Percentiles rank a stretch among this genome's conserved stretches.
Evolutionary conservation across 495 filamentous ascomycete species (phyloP).

Genomic region (Neurospora hispaniola): DNA sequence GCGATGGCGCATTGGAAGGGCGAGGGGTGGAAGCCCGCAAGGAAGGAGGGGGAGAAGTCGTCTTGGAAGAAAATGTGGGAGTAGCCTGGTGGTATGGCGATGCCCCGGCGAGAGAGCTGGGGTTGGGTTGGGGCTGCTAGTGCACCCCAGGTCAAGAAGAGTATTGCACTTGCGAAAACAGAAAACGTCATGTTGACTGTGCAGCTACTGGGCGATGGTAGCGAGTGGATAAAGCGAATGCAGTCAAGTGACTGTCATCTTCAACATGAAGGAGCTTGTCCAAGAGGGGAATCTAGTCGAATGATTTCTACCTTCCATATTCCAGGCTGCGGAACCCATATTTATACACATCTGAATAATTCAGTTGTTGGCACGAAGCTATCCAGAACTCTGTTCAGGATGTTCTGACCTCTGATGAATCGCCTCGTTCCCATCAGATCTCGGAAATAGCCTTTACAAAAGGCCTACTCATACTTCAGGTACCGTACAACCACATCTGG

Average conservation of each 20-base stretch:
- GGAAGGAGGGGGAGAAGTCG: conserved; percentile 6
- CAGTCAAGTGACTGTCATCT: background rate
- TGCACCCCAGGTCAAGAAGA: background rate
- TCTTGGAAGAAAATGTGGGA: conserved; percentile 8
- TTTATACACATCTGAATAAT: background rate
- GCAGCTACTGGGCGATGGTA: background rate
- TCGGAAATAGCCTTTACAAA: background rate
- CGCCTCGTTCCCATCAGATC: background rate
- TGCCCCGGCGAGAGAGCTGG: background rate
- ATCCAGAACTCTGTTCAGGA: background rate
- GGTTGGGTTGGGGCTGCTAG: background rate
- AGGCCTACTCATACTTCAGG: no score
- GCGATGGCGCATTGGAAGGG: conserved; percentile 15
- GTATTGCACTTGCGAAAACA: background rate
- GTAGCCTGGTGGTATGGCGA: conserved; percentile 5
- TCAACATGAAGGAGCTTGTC: background rate
- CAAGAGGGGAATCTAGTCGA: background rate
- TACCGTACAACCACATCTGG: background rate
- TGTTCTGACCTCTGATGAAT: background rate
- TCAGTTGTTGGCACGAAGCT: background rate
- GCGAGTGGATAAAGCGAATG: background rate
- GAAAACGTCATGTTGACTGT: background rate
- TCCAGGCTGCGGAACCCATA: background rate
- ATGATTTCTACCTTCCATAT: background rate
- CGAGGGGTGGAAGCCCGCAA: conserved; percentile 1